A percentile compares a stretch with the other conserved stretches of the same genome.
phyloP scores from a whole-genome alignment of 2,329 filamentous ascomycete genomes.

The Boeremia exigua region DNA sequence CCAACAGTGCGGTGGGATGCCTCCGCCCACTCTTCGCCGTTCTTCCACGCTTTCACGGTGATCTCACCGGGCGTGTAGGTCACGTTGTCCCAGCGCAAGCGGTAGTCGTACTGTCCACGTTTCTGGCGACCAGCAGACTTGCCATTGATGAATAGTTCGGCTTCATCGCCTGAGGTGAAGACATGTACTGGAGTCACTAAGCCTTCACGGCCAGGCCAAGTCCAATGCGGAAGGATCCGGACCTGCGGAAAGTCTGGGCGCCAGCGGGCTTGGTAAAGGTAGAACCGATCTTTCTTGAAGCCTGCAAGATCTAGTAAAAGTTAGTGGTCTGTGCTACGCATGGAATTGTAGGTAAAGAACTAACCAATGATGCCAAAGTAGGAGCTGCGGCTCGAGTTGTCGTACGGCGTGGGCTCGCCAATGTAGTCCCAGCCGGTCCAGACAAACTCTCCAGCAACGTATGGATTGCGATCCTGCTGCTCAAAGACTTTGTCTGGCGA shows the following conservation, averaged over 20 bases:
- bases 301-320: constrained; percentile 56
- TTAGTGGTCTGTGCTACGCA: not conserved
- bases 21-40: constrained; percentile 55
- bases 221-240: constrained; percentile 64
- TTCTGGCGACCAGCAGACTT: constrained; percentile 52
- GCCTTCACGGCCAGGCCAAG: constrained; percentile 57
- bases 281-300: constrained; percentile 64
- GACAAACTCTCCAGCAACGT: constrained; percentile 61
- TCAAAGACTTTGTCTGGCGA: constrained; percentile 62
- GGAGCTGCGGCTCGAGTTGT: constrained; percentile 53
- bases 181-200: constrained; percentile 61
- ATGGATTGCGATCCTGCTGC: constrained; percentile 56
- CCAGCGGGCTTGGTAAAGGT: constrained; percentile 62
- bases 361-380: constrained; percentile 61
- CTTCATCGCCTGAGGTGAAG: constrained; percentile 59
- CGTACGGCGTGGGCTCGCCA: constrained; percentile 59
- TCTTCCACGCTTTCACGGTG: constrained; percentile 56
- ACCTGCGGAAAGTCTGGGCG: constrained; percentile 54
- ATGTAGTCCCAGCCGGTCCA: constrained; percentile 61
- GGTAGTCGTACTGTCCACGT: constrained; percentile 49
- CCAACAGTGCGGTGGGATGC: constrained; percentile 53
- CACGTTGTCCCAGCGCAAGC: constrained; percentile 62
- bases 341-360: not conserved
- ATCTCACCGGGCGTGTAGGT: constrained; percentile 57
- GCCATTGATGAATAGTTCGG: constrained; percentile 62